Base-by-base conservation (phyloP, 371 early-diverging fungal species). In the Gilbertella persicaria region DNA sequence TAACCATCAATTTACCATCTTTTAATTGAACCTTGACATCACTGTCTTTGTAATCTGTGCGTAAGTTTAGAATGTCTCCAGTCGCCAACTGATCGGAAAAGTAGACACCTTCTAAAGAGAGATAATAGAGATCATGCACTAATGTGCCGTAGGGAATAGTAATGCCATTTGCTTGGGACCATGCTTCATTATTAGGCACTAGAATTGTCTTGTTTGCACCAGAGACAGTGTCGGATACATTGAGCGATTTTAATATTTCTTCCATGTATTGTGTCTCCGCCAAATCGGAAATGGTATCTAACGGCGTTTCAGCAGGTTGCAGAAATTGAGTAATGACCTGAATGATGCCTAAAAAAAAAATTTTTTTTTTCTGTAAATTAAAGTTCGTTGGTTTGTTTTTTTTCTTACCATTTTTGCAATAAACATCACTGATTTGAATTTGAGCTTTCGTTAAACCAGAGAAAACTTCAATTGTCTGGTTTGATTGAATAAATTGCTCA, bases 241-340 rank as follows among this genome's bases (percentile, higher is more conserved):
- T 62, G 4, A 62, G n/a, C 4, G 58, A 42, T 39, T 62, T 58
- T 23, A 62, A 40, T 21, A 62, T 39, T 19, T 58, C 58, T 50
- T 58, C 55, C 23, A 52, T 58, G 16, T 45, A 38, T 30, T 55
- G 48, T 4, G 58, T 44, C 26, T 62, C 53, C 1, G 45, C 38
- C 23, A 62, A 30, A 5, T 26, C 24, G n/a, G 63, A 55, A 19
- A 62, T 66, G 1, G 59, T 66, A 10, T 37, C 38, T 1, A 62
- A 25, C 10, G 59, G 59, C 10, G 46, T 48, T 33, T 44, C 23
- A 36, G 67, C 54, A 20, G 63, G 53, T 17, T 38, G 29, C 50
- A 66, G 49, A 28, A 58, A 54, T 23, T 53, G 10, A 39, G 62
- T 55, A 1, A 62, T 46, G 8, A 52, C 25, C 21, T 62, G 58